Percentiles rank a stretch among this genome's conserved stretches.
Conservation (phyloP, 345 rosid genomes). For the Populus alba region DNA sequence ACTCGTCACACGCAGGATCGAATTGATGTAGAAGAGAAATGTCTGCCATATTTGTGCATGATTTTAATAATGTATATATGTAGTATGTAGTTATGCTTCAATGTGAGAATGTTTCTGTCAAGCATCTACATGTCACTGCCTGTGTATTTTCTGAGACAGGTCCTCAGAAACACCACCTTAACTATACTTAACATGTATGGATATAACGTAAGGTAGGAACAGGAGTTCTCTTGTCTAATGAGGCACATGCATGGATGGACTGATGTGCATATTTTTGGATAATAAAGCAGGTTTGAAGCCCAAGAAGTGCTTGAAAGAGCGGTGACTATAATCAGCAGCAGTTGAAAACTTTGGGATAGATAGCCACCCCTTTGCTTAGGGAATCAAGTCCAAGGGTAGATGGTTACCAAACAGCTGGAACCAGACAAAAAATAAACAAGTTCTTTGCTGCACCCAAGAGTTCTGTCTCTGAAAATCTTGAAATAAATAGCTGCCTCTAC, state of each 20-base stretch:
- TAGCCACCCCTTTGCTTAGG: slow-evolving; percentile 24
- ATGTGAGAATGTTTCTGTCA: too few relatives aligned
- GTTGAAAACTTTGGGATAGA: slow-evolving; percentile 19
- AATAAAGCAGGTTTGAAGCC: slow-evolving; percentile 22
- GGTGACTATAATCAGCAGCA: slow-evolving; percentile 20
- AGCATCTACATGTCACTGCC: not conserved
- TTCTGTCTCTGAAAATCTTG: slow-evolving; percentile 36
- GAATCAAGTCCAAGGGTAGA: slow-evolving; percentile 30
- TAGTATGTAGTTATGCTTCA: not conserved
- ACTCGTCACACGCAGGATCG: not conserved
- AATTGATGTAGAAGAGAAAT: not conserved
- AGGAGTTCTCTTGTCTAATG: not conserved
- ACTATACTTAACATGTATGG: not conserved
- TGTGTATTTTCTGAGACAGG: not conserved
- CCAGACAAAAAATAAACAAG: slow-evolving; percentile 13
- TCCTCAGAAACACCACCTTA: not conserved
- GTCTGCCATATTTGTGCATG: slow-evolving; percentile 11
- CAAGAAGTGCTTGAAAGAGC: slow-evolving; percentile 16
- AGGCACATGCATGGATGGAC: slow-evolving; percentile 19
- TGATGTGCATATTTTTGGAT: slow-evolving; percentile 13
- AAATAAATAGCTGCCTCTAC: slow-evolving; percentile 3
- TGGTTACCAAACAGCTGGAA: slow-evolving; percentile 28
- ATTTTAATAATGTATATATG: not conserved
- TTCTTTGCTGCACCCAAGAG: slow-evolving; percentile 46
- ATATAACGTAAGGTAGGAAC: not conserved